A percentile compares a stretch with the other conserved stretches of the same genome.
Conservation (phyloP, 225 moss, liverwort and hornwort species). For the Antitrichia curtipendula region DNA sequence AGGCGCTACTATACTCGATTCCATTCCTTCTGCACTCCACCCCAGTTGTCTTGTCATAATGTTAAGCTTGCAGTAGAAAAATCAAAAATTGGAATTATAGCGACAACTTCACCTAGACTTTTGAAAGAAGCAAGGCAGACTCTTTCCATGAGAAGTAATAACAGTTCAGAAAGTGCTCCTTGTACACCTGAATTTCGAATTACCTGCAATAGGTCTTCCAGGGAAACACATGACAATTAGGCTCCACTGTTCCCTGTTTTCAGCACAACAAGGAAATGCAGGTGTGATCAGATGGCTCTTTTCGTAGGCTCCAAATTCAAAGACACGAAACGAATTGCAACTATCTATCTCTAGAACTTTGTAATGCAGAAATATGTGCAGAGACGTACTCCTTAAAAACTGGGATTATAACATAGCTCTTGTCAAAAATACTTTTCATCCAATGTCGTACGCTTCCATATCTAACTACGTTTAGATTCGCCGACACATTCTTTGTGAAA, state of each 20-base stretch:
- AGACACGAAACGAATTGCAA: not conserved
- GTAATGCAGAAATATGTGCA: not conserved
- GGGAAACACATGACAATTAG: constrained; percentile 23
- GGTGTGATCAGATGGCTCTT: not conserved
- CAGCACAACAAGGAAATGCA: not conserved
- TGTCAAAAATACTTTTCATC: constrained; percentile 22
- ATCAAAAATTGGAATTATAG: not conserved
- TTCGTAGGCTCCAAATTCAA: not conserved
- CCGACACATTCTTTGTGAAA: constrained; percentile 20
- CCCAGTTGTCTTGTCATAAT: not conserved
- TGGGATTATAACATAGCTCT: constrained; percentile 19
- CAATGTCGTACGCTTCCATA: constrained; percentile 25
- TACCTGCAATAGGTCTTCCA: constrained; percentile 19
- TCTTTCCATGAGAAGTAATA: not conserved
- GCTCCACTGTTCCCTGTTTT: constrained; percentile 27
- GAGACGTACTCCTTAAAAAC: constrained; percentile 17
- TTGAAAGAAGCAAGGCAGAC: not conserved
- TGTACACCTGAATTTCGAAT: not conserved
- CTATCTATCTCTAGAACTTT: not conserved
- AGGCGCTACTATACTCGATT: not conserved
- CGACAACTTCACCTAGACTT: not conserved
- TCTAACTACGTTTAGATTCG: constrained; percentile 13
- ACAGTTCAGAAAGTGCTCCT: not conserved
- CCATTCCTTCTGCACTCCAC: constrained; percentile 7
- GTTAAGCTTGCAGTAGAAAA: not conserved